Evolutionary conservation across 768 basidiomycete species (phyloP).

Genomic region (Jaapia argillacea): DNA sequence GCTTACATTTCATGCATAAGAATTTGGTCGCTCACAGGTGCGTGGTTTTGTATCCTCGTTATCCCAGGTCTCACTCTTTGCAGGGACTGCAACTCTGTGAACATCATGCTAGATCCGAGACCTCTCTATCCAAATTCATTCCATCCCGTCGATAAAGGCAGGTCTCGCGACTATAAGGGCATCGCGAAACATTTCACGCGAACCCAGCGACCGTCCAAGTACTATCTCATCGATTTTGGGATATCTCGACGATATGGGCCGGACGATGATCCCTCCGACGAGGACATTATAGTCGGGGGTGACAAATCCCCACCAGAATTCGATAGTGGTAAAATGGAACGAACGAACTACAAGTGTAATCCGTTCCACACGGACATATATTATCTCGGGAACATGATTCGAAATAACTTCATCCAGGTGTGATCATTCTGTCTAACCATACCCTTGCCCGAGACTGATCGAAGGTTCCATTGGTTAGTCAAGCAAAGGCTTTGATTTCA

Average conservation of each 20-base stretch:
- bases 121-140: slow-evolving; percentile 5
- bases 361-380: slow-evolving; percentile 34
- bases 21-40: slow-evolving; percentile 19
- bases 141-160: slow-evolving; percentile 2
- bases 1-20: slow-evolving; percentile 23
- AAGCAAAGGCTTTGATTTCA: slow-evolving; percentile 20
- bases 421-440: too few species aligned
- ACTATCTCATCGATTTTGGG: slow-evolving; percentile 6
- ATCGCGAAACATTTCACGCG: slow-evolving; percentile 5
- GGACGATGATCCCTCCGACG: background rate
- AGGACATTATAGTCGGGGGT: background rate
- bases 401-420: slow-evolving; percentile 22
- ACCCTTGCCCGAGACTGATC: background rate
- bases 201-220: slow-evolving; percentile 7
- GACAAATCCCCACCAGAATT: slow-evolving; percentile 11
- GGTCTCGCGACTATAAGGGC: slow-evolving; percentile 1
- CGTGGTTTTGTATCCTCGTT: background rate
- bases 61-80: background rate
- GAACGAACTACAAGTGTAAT: background rate
- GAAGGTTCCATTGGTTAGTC: background rate
- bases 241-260: slow-evolving; percentile 3
- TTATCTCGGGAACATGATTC: slow-evolving; percentile 29
- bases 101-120: slow-evolving; percentile 8
- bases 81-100: slow-evolving; percentile 4
- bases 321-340: background rate